A percentile compares a stretch with the other conserved stretches of the same genome.
These are phyloP conservation scores for Wallacemonas sp. DNA, from an alignment of 208 protist genomes.

Conservation along the genomic window DNA sequence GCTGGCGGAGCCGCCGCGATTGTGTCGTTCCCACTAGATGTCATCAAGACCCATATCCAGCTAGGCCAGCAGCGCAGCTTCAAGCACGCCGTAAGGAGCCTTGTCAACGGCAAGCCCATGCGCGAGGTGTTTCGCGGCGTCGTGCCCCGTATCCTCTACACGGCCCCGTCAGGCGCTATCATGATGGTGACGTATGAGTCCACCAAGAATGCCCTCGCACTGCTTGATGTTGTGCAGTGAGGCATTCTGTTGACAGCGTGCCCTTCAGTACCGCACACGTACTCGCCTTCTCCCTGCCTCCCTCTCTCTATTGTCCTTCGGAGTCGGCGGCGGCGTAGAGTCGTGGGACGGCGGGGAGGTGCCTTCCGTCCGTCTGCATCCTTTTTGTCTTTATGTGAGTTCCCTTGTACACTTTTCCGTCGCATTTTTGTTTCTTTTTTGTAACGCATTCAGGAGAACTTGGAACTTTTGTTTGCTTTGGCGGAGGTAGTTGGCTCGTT, in stretches of 20 bases:
- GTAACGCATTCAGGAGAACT: too few relatives aligned
- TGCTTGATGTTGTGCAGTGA: slow-evolving; percentile 6
- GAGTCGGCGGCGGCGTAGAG: too few relatives aligned
- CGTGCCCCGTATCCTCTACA: slow-evolving; percentile 84
- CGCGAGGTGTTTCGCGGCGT: slow-evolving; percentile 77
- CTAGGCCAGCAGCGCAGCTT: slow-evolving; percentile 47
- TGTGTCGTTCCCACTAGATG: slow-evolving; percentile 92
- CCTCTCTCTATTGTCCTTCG: too few relatives aligned
- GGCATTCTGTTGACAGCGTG: not conserved
- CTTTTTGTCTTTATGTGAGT: too few relatives aligned
- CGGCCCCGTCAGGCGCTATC: slow-evolving; percentile 87
- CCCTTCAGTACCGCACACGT: too few relatives aligned
- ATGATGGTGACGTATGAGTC: slow-evolving; percentile 94
- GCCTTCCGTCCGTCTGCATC: too few relatives aligned
- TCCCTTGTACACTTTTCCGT: too few relatives aligned
- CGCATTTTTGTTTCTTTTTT: too few relatives aligned
- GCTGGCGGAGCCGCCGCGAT: slow-evolving; percentile 84
- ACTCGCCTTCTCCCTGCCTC: too few relatives aligned
- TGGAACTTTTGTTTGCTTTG: too few relatives aligned
- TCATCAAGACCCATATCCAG: slow-evolving; percentile 91
- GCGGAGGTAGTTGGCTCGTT: too few relatives aligned
- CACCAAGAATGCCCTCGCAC: slow-evolving; percentile 47
- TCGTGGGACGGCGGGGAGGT: too few relatives aligned
- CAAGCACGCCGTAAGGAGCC: slow-evolving; percentile 12
- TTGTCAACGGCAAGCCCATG: slow-evolving; percentile 47